Conservation (phyloP, 116 monocot species). For the Dioscorea cayenensis region DNA sequence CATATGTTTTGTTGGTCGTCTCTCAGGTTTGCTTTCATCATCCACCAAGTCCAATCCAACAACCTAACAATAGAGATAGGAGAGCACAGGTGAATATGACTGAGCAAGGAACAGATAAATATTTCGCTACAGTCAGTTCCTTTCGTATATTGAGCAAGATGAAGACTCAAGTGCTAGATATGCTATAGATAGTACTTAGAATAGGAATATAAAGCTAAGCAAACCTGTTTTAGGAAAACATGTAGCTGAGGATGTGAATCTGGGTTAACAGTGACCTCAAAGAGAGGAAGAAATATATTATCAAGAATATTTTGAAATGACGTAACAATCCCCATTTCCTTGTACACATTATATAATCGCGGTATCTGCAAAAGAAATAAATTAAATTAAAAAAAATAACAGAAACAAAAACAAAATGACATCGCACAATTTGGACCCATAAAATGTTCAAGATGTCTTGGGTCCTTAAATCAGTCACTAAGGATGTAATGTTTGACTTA, state of each 20-base stretch:
- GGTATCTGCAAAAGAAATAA: constrained; percentile 59
- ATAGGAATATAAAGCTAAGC: neutral
- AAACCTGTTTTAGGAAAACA: constrained; percentile 88
- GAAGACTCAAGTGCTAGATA: no score
- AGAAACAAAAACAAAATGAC: neutral
- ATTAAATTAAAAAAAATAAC: no score
- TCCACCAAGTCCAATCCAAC: constrained; percentile 99
- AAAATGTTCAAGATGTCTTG: no score
- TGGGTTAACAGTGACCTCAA: constrained; percentile 93
- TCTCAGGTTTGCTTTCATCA: constrained; percentile 99
- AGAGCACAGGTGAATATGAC: neutral
- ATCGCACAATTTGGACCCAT: neutral
- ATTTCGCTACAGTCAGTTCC: no score
- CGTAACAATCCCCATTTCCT: constrained; percentile 97
- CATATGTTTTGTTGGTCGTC: constrained; percentile 99
- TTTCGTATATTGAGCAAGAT: no score
- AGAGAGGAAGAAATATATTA: constrained; percentile 97
- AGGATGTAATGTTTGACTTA: no score
- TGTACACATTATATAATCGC: constrained; percentile 92
- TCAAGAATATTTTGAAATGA: constrained; percentile 98
- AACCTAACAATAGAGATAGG: constrained; percentile 36
- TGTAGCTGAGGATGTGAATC: constrained; percentile 98
- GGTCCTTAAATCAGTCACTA: no score
- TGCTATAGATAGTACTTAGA: no score
- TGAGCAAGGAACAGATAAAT: neutral